A percentile compares a stretch with the other conserved stretches of the same genome.
Evolutionary conservation across 2,329 filamentous ascomycete species (phyloP).

Genomic region (Ophiostoma sp.): DNA sequence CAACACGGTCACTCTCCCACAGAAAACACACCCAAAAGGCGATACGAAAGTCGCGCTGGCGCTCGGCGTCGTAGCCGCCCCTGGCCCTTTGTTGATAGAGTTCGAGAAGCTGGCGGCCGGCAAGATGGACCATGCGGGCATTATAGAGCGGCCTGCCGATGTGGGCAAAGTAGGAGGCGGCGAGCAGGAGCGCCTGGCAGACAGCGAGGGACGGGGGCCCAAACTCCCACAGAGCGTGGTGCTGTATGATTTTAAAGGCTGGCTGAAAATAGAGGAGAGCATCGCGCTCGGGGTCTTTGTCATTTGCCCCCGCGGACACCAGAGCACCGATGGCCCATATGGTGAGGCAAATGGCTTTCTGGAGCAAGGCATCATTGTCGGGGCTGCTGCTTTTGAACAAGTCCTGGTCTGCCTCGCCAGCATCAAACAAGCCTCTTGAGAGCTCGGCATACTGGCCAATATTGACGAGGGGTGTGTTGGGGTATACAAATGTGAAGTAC

Average conservation of each 20-base stretch:
- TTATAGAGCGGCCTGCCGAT: slow-evolving; percentile 37
- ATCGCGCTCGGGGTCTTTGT: not conserved
- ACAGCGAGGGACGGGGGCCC: slow-evolving; percentile 28
- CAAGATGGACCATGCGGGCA: slow-evolving; percentile 35
- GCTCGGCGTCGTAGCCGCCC: slow-evolving; percentile 18
- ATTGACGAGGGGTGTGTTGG: slow-evolving; percentile 36
- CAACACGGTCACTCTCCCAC: slow-evolving; percentile 54
- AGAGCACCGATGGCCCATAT: slow-evolving; percentile 36
- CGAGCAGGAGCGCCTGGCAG: slow-evolving; percentile 37
- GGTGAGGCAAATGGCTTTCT: slow-evolving; percentile 36
- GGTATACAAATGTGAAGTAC: slow-evolving; percentile 37
- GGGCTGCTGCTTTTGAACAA: slow-evolving; percentile 22
- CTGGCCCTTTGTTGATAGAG: slow-evolving; percentile 13
- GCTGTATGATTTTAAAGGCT: slow-evolving; percentile 36
- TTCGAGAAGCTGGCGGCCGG: slow-evolving; percentile 33
- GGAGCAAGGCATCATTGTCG: slow-evolving; percentile 27
- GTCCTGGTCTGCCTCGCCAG: not conserved
- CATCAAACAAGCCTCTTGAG: slow-evolving; percentile 31
- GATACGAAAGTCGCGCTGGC: slow-evolving; percentile 38
- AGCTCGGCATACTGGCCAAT: slow-evolving; percentile 31
- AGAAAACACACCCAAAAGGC: not conserved
- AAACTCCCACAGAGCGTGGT: slow-evolving; percentile 35
- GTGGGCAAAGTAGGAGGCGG: slow-evolving; percentile 37
- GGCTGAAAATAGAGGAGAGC: slow-evolving; percentile 32
- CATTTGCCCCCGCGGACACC: not conserved